phyloP scores from a whole-genome alignment of 1,284 basidiomycete genomes.

The Puccinia hordei region DNA sequence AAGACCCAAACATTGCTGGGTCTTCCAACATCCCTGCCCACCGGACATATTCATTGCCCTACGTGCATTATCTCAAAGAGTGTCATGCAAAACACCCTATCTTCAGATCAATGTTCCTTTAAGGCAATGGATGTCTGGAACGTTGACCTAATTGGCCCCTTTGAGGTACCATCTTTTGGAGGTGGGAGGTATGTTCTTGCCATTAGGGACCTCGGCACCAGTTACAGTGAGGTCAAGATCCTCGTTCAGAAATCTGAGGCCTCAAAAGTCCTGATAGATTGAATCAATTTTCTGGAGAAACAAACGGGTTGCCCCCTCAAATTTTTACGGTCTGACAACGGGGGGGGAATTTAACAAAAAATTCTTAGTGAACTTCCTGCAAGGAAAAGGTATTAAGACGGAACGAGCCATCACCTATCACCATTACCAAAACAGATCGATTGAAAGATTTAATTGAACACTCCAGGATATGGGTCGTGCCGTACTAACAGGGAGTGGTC shows the following conservation, averaged over 20 bases:
- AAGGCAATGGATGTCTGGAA: not conserved
- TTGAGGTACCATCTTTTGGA: not conserved
- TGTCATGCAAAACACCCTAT: not conserved
- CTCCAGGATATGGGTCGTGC: constrained; percentile 28
- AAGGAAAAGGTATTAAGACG: constrained; percentile 17
- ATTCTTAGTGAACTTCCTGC: not conserved
- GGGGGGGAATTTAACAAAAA: not conserved
- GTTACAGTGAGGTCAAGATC: not conserved
- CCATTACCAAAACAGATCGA: constrained; percentile 49
- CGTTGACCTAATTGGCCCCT: constrained; percentile 22
- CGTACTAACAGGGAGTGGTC: not conserved
- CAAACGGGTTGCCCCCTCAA: not conserved
- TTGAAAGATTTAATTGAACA: constrained; percentile 24
- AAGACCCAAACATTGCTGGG: not conserved
- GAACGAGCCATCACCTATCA: constrained; percentile 2
- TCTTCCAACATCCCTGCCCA: not conserved
- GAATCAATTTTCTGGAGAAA: not conserved
- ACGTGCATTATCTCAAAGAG: not conserved
- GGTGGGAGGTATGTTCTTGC: not conserved
- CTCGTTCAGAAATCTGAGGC: constrained; percentile 5
- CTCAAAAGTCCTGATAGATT: not conserved
- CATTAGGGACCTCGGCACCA: not conserved
- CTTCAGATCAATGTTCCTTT: not conserved
- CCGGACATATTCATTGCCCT: not conserved
- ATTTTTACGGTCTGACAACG: constrained; percentile 23